A percentile compares a stretch with the other conserved stretches of the same genome.
phyloP scores from a whole-genome alignment of 1,139 yeast species.

The Chernovozyma sophiae-reginae region DNA sequence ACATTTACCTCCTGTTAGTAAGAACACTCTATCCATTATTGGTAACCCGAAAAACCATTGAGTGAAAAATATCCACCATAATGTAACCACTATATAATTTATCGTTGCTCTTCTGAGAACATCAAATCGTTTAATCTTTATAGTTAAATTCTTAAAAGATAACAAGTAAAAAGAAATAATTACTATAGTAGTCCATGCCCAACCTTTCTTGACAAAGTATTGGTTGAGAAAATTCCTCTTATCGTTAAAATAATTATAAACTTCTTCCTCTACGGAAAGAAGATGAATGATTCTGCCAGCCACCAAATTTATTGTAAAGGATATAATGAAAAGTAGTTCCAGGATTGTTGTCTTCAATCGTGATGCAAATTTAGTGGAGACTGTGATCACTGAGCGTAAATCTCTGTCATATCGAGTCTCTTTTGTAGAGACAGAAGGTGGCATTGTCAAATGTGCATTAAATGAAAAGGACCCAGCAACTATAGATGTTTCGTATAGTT shows the following conservation, averaged over 20 bases:
- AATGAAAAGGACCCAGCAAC: too few species aligned
- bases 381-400: not conserved
- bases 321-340: constrained; percentile 24
- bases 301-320: constrained; percentile 30
- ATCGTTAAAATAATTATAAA: constrained; percentile 54
- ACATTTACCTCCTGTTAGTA: constrained; percentile 82
- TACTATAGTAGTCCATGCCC: constrained; percentile 80
- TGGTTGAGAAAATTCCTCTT: constrained; percentile 67
- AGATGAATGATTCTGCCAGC: constrained; percentile 32
- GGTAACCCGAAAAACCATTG: constrained; percentile 91
- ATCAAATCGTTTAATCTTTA: not conserved
- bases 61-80: constrained; percentile 80
- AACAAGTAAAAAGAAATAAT: constrained; percentile 26
- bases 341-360: constrained; percentile 12
- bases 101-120: constrained; percentile 18
- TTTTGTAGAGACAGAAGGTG: not conserved
- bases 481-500: too few species aligned
- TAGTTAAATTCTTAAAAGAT: constrained; percentile 1
- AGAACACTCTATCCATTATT: constrained; percentile 80
- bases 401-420: constrained; percentile 3
- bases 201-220: constrained; percentile 78
- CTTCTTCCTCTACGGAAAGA: constrained; percentile 33
- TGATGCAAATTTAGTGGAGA: not conserved
- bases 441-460: too few species aligned
- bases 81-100: constrained; percentile 51